Evolutionary conservation across 129 eudicot species (phyloP), one percentile per base, ranked within the genome.

Genomic region (Arctium minus): DNA sequence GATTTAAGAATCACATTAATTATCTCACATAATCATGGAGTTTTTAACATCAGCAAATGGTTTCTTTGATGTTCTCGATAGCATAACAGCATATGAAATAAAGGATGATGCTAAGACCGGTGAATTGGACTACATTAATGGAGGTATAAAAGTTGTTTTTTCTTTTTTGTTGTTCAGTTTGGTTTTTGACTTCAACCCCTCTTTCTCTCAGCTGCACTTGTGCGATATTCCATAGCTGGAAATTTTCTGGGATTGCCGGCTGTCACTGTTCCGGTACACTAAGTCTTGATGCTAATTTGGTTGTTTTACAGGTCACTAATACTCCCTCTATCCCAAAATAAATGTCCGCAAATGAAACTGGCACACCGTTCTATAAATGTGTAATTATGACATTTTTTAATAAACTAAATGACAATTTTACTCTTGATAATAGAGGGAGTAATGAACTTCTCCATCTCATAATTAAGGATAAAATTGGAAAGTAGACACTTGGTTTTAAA

Each of bases 181-280:
- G 50, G 30, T 76, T 56, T 75, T 40, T 3, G 40, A 18, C 32
- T 70, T 70, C 65, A 7, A 11, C 15, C 39, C 37, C 10, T 37
- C 35, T 11, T 42, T 74, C 67, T 80, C 76, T 60, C 89, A 96
- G 98, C 97, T 82, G 94, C 97, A 78, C 88, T 96, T 15, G 94
- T 93, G 36, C 89, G 98, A 40, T 96, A 91, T 84, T 90, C 86
- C 76, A 96, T 96, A 80, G 94, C 99, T 38, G 99, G 98, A 65
- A 96, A 96, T 73, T 96, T 96, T 83, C 80, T 96, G 65, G 99
- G 99, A 84, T 73, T 96, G 88, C 98, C 99, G 12, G 99, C 99
- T 39, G 91, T 96, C 31, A 91, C 99, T 82, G 84, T 96, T 70
- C 99, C 99, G 64, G 99, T 96, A 87, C 76, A 88, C 40, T 37